phyloP scores from a whole-genome alignment of 75 land plant genomes.

The Selaginella moellendorffii region DNA sequence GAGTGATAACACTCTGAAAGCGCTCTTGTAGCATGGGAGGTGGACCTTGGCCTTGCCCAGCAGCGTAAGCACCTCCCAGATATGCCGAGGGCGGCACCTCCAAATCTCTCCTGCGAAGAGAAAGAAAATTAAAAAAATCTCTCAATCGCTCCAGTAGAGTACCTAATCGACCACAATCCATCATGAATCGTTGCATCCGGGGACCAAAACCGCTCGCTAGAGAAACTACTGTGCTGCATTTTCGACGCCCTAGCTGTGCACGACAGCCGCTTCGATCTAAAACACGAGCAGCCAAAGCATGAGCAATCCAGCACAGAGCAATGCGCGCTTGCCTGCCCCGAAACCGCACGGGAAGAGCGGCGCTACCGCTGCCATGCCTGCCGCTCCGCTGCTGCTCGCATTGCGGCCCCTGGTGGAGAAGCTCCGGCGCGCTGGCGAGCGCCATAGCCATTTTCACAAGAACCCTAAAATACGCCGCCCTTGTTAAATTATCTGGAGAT shows the following conservation, averaged over 20 bases:
- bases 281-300: too few relatives aligned
- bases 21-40: constrained; percentile 89
- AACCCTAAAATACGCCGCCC: too few relatives aligned
- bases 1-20: constrained; percentile 81
- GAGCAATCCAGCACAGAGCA: too few relatives aligned
- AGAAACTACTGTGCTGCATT: too few relatives aligned
- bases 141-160: neutral
- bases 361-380: too few relatives aligned
- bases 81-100: constrained; percentile 54
- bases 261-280: neutral
- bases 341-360: too few relatives aligned
- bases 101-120: constrained; percentile 25
- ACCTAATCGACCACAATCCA: constrained; percentile 41
- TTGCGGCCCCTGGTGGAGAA: too few relatives aligned
- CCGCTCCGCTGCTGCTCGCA: too few relatives aligned
- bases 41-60: constrained; percentile 60
- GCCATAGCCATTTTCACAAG: too few relatives aligned
- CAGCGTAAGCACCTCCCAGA: constrained; percentile 30
- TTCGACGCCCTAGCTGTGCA: neutral
- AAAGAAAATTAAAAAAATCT: neutral
- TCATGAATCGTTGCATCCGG: constrained; percentile 12
- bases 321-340: too few relatives aligned
- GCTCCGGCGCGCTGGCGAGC: too few relatives aligned
- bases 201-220: constrained; percentile 19
- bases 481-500: too few relatives aligned